Evolutionary conservation across 2,329 filamentous ascomycete genomes (phyloP), one percentile per base, ranked within the genome.

Genomic region (Metarhizium album): DNA sequence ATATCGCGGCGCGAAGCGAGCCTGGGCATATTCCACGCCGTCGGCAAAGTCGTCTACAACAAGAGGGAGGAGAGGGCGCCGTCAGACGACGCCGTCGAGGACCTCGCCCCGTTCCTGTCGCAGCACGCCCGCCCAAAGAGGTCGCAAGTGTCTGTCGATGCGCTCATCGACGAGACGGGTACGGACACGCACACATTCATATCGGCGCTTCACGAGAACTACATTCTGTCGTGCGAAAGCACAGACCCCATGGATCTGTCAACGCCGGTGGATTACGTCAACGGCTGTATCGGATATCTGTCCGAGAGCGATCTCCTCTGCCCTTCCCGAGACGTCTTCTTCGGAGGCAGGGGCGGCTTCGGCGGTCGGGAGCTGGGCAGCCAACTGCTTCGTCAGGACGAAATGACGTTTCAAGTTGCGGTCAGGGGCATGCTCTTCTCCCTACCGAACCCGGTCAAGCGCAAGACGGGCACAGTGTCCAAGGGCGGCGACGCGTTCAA

Each of bases 1-100:
- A 80, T 97, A 22, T 89, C 87, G 1, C 88, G 90, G 61, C 80
- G 93, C 51, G 93, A 97, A 69, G 84, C 87, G 16, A 95, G 85
- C 55, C 73, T 98, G 2, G 93, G 91, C 1, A 89, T 98, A 47
- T 98, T 98, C 62, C 93, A 98, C 65, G 90, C 93, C 0, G 87
- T 97, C 13, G 93, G 91, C 3, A 96, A 93, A 64, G 87, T 98
- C 2, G 84, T 97, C 1, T 95, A 97, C 71, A 98, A 98, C 71
- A 98, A 96, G 65, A 80, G 93, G 45, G 78, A 86, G 22, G 81
- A 84, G 27, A 64, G 54, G 45, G 66, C 68, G 3, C 67, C 74
- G 13, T 58, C 65, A 8, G 62, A 63, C 8, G 68, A 73, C 31
- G 63, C 67, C 2, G 67, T 68, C 18, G 82, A 85, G 58, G 66